A percentile compares a stretch with the other conserved stretches of the same genome.
phyloP scores from a whole-genome alignment of 1,284 basidiomycete species.

The Ceratobasidium sp. region DNA sequence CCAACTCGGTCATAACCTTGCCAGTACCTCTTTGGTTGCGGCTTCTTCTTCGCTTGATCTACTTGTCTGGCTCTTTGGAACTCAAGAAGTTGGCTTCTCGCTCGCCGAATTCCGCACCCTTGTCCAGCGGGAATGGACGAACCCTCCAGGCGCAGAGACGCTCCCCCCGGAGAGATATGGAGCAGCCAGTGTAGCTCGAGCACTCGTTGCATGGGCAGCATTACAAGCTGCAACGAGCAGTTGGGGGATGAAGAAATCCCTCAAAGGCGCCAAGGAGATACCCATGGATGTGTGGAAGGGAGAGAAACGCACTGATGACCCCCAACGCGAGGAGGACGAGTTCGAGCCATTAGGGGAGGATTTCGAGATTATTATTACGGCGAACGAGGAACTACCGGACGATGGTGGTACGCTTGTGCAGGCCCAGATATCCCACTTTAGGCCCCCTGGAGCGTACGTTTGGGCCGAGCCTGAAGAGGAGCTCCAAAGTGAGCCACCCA shows the following conservation, averaged over 20 bases:
- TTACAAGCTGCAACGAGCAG: conserved; percentile 78
- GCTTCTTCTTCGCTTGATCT: conserved; percentile 75
- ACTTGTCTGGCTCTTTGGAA: conserved; percentile 72
- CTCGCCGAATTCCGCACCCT: conserved; percentile 76
- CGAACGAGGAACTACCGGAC: conserved; percentile 39
- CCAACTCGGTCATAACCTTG: conserved; percentile 72
- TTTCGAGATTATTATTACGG: conserved; percentile 39
- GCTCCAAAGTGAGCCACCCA: background rate
- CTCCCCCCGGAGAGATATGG: conserved; percentile 68
- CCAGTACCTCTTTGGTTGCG: conserved; percentile 73
- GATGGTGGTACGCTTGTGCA: conserved; percentile 40
- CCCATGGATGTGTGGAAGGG: conserved; percentile 54
- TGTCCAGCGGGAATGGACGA: conserved; percentile 72
- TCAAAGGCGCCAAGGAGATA: conserved; percentile 67
- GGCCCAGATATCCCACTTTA: conserved; percentile 38
- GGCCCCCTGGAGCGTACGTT: conserved; percentile 27
- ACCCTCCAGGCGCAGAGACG: conserved; percentile 58
- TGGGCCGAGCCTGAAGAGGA: conserved; percentile 28
- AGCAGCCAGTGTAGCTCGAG: conserved; percentile 66
- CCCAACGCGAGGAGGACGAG: conserved; percentile 23
- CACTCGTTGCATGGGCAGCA: conserved; percentile 75
- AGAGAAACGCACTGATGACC: background rate
- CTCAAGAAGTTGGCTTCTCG: conserved; percentile 67
- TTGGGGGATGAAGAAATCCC: conserved; percentile 74
- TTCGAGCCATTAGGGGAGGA: conserved; percentile 42